phyloP scores from a whole-genome alignment of 2,329 filamentous ascomycete genomes.

The Arthrobotrys musiformis region DNA sequence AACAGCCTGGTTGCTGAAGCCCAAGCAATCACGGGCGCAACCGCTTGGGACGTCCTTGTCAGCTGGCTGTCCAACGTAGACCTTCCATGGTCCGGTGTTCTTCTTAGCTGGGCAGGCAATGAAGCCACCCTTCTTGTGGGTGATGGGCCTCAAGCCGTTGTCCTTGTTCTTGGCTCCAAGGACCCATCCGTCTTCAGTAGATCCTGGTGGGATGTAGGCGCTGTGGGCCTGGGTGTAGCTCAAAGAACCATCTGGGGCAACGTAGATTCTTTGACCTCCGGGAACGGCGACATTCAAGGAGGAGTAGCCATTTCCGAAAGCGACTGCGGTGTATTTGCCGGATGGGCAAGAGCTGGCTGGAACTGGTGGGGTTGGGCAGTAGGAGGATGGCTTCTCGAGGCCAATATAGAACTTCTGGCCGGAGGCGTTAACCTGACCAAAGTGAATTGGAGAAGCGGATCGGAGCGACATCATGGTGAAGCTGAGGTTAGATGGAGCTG shows the following conservation, averaged over 20 bases:
- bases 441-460: conserved; percentile 67
- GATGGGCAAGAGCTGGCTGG: conserved; percentile 33
- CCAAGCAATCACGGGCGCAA: conserved; percentile 37
- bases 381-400: conserved; percentile 63
- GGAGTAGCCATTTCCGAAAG: conserved; percentile 2
- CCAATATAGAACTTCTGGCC: conserved; percentile 68
- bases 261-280: conserved; percentile 73
- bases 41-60: conserved; percentile 39
- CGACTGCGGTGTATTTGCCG: conserved; percentile 33
- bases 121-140: conserved; percentile 34
- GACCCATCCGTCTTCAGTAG: conserved; percentile 67
- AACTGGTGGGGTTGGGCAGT: conserved; percentile 65
- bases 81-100: conserved; percentile 40
- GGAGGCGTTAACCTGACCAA: conserved; percentile 65
- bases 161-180: conserved; percentile 36
- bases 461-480: conserved; percentile 60
- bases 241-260: conserved; percentile 69
- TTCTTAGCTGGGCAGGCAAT: conserved; percentile 38
- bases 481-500: conserved; percentile 3
- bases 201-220: conserved; percentile 66
- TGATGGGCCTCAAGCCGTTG: conserved; percentile 40
- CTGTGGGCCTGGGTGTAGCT: conserved; percentile 71
- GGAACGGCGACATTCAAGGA: conserved; percentile 62
- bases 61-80: conserved; percentile 44
- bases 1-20: conserved; percentile 37